phyloP scores from a whole-genome alignment of 371 early-diverging fungal species.

The Rhizopus microsporus region DNA sequence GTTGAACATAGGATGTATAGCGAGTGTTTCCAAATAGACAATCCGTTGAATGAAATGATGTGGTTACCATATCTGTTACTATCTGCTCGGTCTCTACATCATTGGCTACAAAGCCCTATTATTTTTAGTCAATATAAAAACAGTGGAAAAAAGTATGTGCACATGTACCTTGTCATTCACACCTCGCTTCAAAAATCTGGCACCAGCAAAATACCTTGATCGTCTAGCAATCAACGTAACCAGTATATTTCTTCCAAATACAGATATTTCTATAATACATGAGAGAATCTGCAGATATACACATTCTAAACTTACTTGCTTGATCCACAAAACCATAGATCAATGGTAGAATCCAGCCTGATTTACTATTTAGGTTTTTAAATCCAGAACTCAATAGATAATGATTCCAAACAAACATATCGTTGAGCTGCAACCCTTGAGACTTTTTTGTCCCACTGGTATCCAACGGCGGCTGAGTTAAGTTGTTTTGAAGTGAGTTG shows the following conservation, averaged over 20 bases:
- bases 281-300: neutral
- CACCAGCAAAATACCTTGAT: constrained; percentile 95
- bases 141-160: no score
- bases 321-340: constrained; percentile 98
- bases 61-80: constrained; percentile 86
- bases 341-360: constrained; percentile 88
- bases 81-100: constrained; percentile 99
- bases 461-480: constrained; percentile 55
- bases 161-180: constrained; percentile 74
- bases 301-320: constrained; percentile 62
- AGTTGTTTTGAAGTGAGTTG: constrained; percentile 86
- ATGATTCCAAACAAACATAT: constrained; percentile 97
- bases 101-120: constrained; percentile 94
- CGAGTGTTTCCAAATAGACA: constrained; percentile 66
- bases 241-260: constrained; percentile 83
- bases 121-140: no score
- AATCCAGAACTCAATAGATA: constrained; percentile 78
- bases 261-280: constrained; percentile 57
- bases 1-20: constrained; percentile 94
- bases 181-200: constrained; percentile 96
- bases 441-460: constrained; percentile 5
- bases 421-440: constrained; percentile 47
- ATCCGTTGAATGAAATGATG: constrained; percentile 71
- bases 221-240: constrained; percentile 95
- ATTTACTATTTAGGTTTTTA: constrained; percentile 58